These are phyloP conservation scores for Petasospora rhodanensis DNA, from an alignment of 1,139 yeast species.

Conservation along the genomic window DNA sequence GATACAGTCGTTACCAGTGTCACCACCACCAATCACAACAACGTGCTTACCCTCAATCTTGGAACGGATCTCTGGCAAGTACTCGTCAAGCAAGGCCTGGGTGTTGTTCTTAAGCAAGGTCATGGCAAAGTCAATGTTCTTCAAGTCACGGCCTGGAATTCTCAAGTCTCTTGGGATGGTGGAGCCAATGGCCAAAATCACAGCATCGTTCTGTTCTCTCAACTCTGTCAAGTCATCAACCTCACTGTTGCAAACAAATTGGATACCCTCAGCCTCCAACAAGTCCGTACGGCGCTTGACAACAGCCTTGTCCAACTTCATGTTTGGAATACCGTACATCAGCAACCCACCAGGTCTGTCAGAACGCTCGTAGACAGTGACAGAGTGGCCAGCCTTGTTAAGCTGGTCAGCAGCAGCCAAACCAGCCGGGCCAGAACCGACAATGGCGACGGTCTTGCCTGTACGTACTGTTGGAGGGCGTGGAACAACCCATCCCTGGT, in stretches of 20 bases:
- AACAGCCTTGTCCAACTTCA: slow-evolving; percentile 92
- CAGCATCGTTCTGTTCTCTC: slow-evolving; percentile 67
- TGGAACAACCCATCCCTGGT: slow-evolving; percentile 94
- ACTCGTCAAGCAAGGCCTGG: slow-evolving; percentile 77
- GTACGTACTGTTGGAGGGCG: slow-evolving; percentile 75
- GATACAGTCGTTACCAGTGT: slow-evolving; percentile 98
- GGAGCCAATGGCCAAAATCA: slow-evolving; percentile 90
- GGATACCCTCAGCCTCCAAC: slow-evolving; percentile 86
- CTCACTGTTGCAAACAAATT: slow-evolving; percentile 69
- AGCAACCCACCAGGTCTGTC: slow-evolving; percentile 95
- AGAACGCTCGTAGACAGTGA: slow-evolving; percentile 87
- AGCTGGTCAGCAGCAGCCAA: slow-evolving; percentile 95
- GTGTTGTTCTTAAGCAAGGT: slow-evolving; percentile 85
- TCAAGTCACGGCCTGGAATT: slow-evolving; percentile 89
- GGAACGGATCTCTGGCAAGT: slow-evolving; percentile 70
- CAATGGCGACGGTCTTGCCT: slow-evolving; percentile 77
- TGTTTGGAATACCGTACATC: slow-evolving; percentile 99
- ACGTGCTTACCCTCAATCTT: slow-evolving; percentile 82
- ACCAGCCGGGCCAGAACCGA: slow-evolving; percentile 98
- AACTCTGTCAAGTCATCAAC: slow-evolving; percentile 81
- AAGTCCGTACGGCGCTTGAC: slow-evolving; percentile 92
- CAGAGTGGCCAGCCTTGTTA: slow-evolving; percentile 91
- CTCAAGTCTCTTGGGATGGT: slow-evolving; percentile 93
- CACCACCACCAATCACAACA: slow-evolving; percentile 99
- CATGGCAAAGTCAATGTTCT: slow-evolving; percentile 94